Percentiles rank a stretch among this genome's conserved stretches.
These are phyloP conservation scores for Puccinia triticina DNA, from an alignment of 1,284 basidiomycete species.

Conservation along the genomic window DNA sequence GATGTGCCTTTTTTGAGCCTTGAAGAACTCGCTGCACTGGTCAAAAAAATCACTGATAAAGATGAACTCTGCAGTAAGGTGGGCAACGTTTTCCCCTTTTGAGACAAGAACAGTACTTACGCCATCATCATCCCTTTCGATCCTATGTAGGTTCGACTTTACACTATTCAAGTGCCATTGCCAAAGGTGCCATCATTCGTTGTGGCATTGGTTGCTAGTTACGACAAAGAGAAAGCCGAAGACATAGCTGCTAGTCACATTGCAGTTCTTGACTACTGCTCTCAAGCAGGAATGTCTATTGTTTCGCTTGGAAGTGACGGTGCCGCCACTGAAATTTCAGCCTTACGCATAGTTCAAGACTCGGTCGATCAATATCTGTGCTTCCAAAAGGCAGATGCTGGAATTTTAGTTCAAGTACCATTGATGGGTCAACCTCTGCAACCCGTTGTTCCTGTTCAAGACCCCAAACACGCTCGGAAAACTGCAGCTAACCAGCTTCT, in stretches of 20 bases:
- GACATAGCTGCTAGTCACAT: slow-evolving; percentile 16
- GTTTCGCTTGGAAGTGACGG: slow-evolving; percentile 31
- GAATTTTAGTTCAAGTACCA: slow-evolving; percentile 17
- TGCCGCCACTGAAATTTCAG: slow-evolving; percentile 25
- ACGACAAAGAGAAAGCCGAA: slow-evolving; percentile 8
- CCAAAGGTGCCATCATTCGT: slow-evolving; percentile 23
- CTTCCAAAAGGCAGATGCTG: not conserved
- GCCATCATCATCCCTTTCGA: not conserved
- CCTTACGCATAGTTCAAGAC: not conserved
- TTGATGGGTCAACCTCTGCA: not conserved
- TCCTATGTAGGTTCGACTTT: slow-evolving; percentile 14
- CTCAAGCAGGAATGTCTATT: slow-evolving; percentile 14
- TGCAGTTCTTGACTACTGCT: slow-evolving; percentile 13
- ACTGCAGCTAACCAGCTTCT: slow-evolving; percentile 32
- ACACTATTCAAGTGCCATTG: slow-evolving; percentile 9
- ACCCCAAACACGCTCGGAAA: slow-evolving; percentile 18
- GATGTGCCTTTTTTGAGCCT: slow-evolving; percentile 11
- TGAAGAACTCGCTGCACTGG: not conserved
- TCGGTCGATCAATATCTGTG: not conserved
- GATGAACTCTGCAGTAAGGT: slow-evolving; percentile 30
- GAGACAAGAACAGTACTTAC: not conserved
- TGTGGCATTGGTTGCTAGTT: slow-evolving; percentile 40
- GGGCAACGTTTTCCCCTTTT: not conserved
- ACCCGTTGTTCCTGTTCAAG: slow-evolving; percentile 32
- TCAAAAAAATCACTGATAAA: not conserved